These are phyloP conservation scores for Malus hybrid DNA, from an alignment of 331 rosid species.

Conservation along the genomic window DNA sequence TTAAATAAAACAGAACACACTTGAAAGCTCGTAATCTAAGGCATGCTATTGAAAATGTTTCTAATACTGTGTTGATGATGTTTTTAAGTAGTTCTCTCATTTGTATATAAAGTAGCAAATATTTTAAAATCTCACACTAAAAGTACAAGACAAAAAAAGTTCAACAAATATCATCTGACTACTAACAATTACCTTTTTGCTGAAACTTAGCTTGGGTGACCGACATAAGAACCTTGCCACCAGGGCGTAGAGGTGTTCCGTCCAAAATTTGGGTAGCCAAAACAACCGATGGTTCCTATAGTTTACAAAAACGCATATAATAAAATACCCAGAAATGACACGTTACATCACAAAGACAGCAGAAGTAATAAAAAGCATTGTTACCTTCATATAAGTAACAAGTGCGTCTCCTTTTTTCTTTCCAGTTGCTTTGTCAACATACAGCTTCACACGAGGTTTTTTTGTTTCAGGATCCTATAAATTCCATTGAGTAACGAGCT, in stretches of 20 bases:
- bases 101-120: neutral
- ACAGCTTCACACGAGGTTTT: slow-evolving; percentile 84
- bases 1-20: neutral
- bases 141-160: neutral
- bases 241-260: slow-evolving; percentile 80
- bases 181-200: slow-evolving; percentile 67
- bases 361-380: neutral
- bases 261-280: slow-evolving; percentile 79
- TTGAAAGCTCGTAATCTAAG: neutral
- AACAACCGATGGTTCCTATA: slow-evolving; percentile 86
- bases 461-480: slow-evolving; percentile 78
- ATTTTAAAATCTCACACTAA: neutral
- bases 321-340: slow-evolving; percentile 3
- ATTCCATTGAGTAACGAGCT: neutral
- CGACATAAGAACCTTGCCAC: slow-evolving; percentile 66
- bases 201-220: slow-evolving; percentile 86
- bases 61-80: neutral
- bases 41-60: neutral
- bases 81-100: neutral
- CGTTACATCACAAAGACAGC: slow-evolving; percentile 12
- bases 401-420: slow-evolving; percentile 83
- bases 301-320: slow-evolving; percentile 15
- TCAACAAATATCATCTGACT: neutral
- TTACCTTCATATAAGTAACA: slow-evolving; percentile 88
- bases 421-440: slow-evolving; percentile 74